Conservation (phyloP, 2,329 filamentous ascomycete genomes). For the Botryosphaeria dothidea region DNA sequence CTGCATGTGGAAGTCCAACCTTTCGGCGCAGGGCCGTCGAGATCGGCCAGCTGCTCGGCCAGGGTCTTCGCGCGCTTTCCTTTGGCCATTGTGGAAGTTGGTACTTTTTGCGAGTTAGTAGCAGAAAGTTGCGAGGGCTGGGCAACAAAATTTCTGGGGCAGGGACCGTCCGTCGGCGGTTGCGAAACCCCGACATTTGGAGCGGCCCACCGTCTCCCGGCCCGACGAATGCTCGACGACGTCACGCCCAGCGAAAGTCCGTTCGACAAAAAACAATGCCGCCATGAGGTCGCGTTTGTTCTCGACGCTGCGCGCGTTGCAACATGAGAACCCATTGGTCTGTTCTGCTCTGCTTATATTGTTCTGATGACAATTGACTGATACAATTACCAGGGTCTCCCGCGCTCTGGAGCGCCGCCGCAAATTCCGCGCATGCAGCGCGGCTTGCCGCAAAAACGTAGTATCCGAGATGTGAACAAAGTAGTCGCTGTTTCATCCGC, state of each 20-base stretch:
- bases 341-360: conserved; percentile 25
- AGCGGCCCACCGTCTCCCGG: neutral
- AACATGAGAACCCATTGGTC: conserved; percentile 89
- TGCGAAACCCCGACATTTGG: neutral
- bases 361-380: neutral
- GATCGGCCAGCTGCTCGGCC: conserved; percentile 61
- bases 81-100: conserved; percentile 41
- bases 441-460: conserved; percentile 76
- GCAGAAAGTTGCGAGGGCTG: neutral
- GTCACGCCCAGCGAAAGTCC: neutral
- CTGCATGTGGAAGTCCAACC: conserved; percentile 24
- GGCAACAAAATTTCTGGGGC: conserved; percentile 16
- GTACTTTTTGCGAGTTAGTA: conserved; percentile 25
- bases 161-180: neutral
- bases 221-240: neutral
- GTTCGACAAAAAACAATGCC: neutral
- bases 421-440: conserved; percentile 74
- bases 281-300: conserved; percentile 52
- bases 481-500: conserved; percentile 97
- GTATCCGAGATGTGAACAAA: conserved; percentile 82
- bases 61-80: conserved; percentile 39
- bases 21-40: conserved; percentile 54
- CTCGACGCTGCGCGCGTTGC: conserved; percentile 51
- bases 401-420: conserved; percentile 67
- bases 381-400: conserved; percentile 69